These are phyloP conservation scores for Aaosphaeria pasadenensis DNA, from an alignment of 2,329 filamentous ascomycete genomes.

Conservation along the genomic window DNA sequence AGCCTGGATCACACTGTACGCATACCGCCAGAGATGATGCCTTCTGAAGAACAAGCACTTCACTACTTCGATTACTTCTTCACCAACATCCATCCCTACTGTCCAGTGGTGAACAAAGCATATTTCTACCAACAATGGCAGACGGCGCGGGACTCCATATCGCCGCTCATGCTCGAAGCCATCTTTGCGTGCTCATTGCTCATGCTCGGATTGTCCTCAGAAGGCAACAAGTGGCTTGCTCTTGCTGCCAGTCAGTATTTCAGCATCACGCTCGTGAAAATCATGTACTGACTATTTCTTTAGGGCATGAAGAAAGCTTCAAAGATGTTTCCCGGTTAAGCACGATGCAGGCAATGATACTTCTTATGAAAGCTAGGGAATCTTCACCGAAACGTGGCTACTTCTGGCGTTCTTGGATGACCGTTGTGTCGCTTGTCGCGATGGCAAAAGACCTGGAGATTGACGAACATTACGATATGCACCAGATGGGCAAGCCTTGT, in stretches of 20 bases:
- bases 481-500: slow-evolving; percentile 70
- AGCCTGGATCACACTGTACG: slow-evolving; percentile 74
- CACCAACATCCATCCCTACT: slow-evolving; percentile 84
- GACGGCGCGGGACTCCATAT: slow-evolving; percentile 76
- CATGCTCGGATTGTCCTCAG: slow-evolving; percentile 75
- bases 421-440: slow-evolving; percentile 82
- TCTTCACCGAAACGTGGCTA: slow-evolving; percentile 91
- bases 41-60: slow-evolving; percentile 74
- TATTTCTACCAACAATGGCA: slow-evolving; percentile 90
- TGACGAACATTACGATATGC: slow-evolving; percentile 79
- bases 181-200: slow-evolving; percentile 87
- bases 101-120: slow-evolving; percentile 80
- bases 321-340: slow-evolving; percentile 88
- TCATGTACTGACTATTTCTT: background rate
- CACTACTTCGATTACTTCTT: slow-evolving; percentile 92
- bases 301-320: slow-evolving; percentile 88
- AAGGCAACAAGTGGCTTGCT: slow-evolving; percentile 90
- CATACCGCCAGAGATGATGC: slow-evolving; percentile 92
- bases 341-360: slow-evolving; percentile 84
- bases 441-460: slow-evolving; percentile 92
- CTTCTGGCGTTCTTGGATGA: slow-evolving; percentile 97
- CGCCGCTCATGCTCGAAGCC: slow-evolving; percentile 82
- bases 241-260: slow-evolving; percentile 71
- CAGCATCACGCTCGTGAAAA: slow-evolving; percentile 11
- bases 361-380: slow-evolving; percentile 87